These are phyloP conservation scores for Xerocomus brunneocitrinus DNA, from an alignment of 768 basidiomycete species.

Conservation along the genomic window DNA sequence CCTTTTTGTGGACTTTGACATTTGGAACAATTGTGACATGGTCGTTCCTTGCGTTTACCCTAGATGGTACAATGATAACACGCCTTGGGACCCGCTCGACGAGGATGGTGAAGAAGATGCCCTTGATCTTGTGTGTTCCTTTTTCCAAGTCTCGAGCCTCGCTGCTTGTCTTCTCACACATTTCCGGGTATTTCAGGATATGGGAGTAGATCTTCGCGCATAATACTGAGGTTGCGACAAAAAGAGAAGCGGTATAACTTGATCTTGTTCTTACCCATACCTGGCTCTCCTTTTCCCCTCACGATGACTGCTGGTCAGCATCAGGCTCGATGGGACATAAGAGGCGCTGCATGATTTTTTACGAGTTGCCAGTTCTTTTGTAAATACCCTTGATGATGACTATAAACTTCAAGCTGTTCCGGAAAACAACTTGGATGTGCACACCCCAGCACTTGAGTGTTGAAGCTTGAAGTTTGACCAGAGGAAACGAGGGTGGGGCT, in stretches of 20 bases:
- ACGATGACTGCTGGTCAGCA: not conserved
- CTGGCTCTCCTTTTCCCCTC: not conserved
- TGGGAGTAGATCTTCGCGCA: not conserved
- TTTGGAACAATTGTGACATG: not conserved
- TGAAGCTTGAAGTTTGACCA: too few species aligned
- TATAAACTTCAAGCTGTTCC: too few species aligned
- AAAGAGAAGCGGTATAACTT: not conserved
- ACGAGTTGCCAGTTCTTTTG: too few species aligned
- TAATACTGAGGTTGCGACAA: not conserved
- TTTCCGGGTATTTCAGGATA: not conserved
- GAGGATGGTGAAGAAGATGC: conserved; percentile 24
- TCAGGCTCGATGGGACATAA: not conserved
- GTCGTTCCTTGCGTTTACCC: not conserved
- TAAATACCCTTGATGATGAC: too few species aligned
- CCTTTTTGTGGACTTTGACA: too few species aligned
- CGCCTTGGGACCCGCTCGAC: conserved; percentile 28
- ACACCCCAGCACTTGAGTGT: too few species aligned
- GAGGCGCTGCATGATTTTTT: too few species aligned
- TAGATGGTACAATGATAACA: conserved; percentile 19
- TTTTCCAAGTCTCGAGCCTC: not conserved
- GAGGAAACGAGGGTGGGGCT: too few species aligned
- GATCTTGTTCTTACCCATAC: not conserved
- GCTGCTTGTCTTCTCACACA: not conserved
- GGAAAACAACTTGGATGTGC: too few species aligned
- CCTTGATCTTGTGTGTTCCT: conserved; percentile 14